Percentiles rank a stretch among this genome's conserved stretches.
phyloP scores from a whole-genome alignment of 2,329 filamentous ascomycete genomes.

The Mycosphaerella sp. region DNA sequence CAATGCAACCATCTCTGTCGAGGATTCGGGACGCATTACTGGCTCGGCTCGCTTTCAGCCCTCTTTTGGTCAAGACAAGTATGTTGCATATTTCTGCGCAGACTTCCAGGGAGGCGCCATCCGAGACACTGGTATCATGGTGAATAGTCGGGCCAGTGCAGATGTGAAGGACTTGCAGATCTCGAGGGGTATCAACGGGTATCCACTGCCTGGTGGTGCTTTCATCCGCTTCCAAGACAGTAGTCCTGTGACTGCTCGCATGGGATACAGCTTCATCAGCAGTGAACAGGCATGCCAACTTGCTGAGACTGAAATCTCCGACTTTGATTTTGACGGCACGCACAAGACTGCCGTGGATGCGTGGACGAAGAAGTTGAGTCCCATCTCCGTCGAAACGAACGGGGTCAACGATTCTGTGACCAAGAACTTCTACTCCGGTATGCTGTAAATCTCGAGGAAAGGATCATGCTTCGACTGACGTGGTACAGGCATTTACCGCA shows the following conservation, averaged over 20 bases:
- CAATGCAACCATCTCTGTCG: constrained; percentile 49
- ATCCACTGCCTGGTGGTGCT: constrained; percentile 35
- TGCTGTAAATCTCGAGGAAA: constrained; percentile 7
- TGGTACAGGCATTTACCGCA: constrained; percentile 41
- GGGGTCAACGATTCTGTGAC: constrained; percentile 30
- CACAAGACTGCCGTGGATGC: constrained; percentile 36
- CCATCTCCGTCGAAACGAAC: constrained; percentile 34
- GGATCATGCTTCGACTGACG: constrained; percentile 28
- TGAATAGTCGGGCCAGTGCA: constrained; percentile 46
- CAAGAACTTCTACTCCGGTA: constrained; percentile 45
- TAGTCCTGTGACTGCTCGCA: constrained; percentile 43
- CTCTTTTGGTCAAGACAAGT: constrained; percentile 55
- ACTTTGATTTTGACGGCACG: constrained; percentile 55
- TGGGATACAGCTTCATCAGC: constrained; percentile 63
- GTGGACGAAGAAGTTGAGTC: constrained; percentile 38
- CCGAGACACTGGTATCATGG: constrained; percentile 43
- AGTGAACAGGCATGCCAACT: constrained; percentile 53
- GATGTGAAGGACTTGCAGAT: constrained; percentile 35
- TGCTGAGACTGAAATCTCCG: constrained; percentile 52
- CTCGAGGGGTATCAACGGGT: constrained; percentile 35
- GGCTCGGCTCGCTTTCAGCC: constrained; percentile 54
- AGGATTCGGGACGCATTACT: constrained; percentile 49
- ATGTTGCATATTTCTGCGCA: constrained; percentile 54
- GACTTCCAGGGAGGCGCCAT: constrained; percentile 52
- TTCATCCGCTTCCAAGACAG: constrained; percentile 43